Evolutionary conservation across 23 red algal species (phyloP).

Genomic region (Agarophyton chilense): DNA sequence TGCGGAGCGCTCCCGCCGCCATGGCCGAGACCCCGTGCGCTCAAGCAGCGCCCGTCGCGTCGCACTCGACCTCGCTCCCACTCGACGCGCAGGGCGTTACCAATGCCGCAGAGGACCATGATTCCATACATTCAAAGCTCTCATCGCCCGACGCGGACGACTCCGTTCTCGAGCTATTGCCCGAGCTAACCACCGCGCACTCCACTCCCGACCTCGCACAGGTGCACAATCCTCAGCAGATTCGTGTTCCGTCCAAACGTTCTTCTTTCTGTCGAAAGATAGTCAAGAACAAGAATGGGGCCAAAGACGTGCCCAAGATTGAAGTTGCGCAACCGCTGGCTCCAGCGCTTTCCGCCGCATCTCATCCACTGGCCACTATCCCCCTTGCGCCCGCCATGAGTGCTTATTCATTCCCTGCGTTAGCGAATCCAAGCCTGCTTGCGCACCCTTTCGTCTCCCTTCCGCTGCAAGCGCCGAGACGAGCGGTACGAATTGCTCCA

Average conservation of each 20-base stretch:
- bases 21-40: conserved; percentile 21
- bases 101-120: not conserved
- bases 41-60: not conserved
- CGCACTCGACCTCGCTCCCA: not conserved
- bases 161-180: not conserved
- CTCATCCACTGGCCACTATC: conserved; percentile 15
- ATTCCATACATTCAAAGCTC: not conserved
- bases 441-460: conserved; percentile 12
- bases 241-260: not conserved
- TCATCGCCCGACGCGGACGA: not conserved
- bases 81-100: not conserved
- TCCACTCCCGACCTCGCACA: not conserved
- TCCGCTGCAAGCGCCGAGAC: conserved; percentile 23
- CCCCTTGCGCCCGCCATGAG: conserved; percentile 8
- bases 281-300: not conserved
- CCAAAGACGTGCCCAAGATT: not conserved
- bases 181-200: not conserved
- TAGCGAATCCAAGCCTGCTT: not conserved
- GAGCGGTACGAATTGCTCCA: conserved; percentile 63
- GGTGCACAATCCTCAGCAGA: not conserved
- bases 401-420: conserved; percentile 20
- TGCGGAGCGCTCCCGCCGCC: conserved; percentile 18
- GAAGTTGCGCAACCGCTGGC: conserved; percentile 13
- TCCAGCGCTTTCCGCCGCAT: not conserved
- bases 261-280: not conserved